These are phyloP conservation scores for Berberis thunbergii DNA, from an alignment of 164 flowering plant genomes.

Conservation along the genomic window DNA sequence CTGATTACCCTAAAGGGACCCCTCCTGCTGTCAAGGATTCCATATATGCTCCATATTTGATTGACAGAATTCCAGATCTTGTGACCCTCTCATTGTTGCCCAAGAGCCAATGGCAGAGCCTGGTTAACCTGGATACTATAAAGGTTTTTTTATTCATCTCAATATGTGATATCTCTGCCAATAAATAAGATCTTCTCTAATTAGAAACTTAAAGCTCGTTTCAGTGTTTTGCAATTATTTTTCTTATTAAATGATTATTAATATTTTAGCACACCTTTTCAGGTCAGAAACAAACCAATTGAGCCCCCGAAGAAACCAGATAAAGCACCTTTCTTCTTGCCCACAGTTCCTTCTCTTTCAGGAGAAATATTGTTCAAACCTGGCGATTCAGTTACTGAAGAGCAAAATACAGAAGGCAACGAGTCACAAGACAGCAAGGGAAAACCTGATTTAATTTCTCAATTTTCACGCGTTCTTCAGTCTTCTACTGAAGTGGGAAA, in stretches of 20 bases:
- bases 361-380: slow-evolving; percentile 76
- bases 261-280: slow-evolving; percentile 8
- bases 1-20: slow-evolving; percentile 14
- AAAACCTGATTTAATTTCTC: slow-evolving; percentile 33
- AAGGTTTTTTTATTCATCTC: slow-evolving; percentile 35
- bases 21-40: slow-evolving; percentile 11
- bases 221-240: neutral
- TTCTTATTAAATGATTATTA: neutral
- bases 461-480: slow-evolving; percentile 56
- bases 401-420: slow-evolving; percentile 17
- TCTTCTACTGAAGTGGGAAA: slow-evolving; percentile 43
- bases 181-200: too few relatives aligned
- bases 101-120: slow-evolving; percentile 94
- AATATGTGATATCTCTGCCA: neutral
- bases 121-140: slow-evolving; percentile 83
- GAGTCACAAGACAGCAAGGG: slow-evolving; percentile 13
- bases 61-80: slow-evolving; percentile 68
- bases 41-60: slow-evolving; percentile 9
- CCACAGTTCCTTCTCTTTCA: slow-evolving; percentile 78
- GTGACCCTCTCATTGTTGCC: slow-evolving; percentile 95
- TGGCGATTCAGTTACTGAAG: slow-evolving; percentile 26
- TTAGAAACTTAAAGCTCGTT: too few relatives aligned
- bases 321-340: slow-evolving; percentile 88
- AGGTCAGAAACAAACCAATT: slow-evolving; percentile 86
- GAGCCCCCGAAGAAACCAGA: slow-evolving; percentile 98